Evolutionary conservation across 345 rosid species (phyloP).

Genomic region (Brassica juncea): DNA sequence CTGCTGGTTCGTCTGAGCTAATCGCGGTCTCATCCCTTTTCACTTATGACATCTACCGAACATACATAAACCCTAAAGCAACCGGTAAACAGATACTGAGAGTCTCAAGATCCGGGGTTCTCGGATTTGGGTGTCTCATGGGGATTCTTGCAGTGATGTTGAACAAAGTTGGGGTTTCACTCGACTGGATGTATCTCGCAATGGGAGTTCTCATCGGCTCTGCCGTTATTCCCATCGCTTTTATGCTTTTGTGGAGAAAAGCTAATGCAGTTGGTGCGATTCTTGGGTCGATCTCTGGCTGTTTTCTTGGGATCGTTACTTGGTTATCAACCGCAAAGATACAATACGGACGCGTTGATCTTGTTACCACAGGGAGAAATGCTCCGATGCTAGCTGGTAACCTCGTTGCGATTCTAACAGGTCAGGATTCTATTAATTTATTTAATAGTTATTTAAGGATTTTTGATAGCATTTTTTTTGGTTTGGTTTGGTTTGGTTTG

Average conservation of each 20-base stretch:
- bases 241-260: slow-evolving; percentile 91
- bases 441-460: not conserved
- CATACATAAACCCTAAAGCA: slow-evolving; percentile 81
- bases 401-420: slow-evolving; percentile 69
- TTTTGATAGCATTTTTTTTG: not conserved
- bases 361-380: slow-evolving; percentile 73
- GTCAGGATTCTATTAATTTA: slow-evolving; percentile 9
- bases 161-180: slow-evolving; percentile 86
- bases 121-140: slow-evolving; percentile 93
- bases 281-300: slow-evolving; percentile 67
- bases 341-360: slow-evolving; percentile 70
- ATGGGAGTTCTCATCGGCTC: slow-evolving; percentile 92
- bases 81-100: slow-evolving; percentile 69
- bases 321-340: slow-evolving; percentile 67
- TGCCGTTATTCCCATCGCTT: slow-evolving; percentile 85
- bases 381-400: slow-evolving; percentile 93
- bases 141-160: slow-evolving; percentile 84
- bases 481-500: slow-evolving; percentile 15
- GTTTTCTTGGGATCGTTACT: slow-evolving; percentile 67
- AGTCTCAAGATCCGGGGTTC: slow-evolving; percentile 70
- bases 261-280: slow-evolving; percentile 86
- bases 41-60: slow-evolving; percentile 86
- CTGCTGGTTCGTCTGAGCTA: slow-evolving; percentile 87
- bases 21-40: slow-evolving; percentile 90
- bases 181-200: slow-evolving; percentile 96